These are phyloP conservation scores for Epichloe coenophiala DNA, from an alignment of 2,329 filamentous ascomycete species.

Conservation along the genomic window DNA sequence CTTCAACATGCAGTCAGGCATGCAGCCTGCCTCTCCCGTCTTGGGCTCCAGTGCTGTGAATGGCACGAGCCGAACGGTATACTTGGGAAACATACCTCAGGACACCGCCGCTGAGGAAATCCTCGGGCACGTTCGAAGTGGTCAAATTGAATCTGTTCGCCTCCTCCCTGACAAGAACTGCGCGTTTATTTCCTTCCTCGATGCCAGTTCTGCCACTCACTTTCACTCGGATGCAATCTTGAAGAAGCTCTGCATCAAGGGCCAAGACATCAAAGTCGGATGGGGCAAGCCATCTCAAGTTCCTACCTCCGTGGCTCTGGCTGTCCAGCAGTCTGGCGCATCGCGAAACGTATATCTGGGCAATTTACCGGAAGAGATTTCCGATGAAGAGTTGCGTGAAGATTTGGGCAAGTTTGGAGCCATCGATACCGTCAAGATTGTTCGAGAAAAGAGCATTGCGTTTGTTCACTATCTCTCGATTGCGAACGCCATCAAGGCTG, in stretches of 20 bases:
- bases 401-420: constrained; percentile 95
- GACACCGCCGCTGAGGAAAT: constrained; percentile 97
- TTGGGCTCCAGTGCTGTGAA: constrained; percentile 70
- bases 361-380: constrained; percentile 79
- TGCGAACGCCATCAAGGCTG: constrained; percentile 95
- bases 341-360: constrained; percentile 96
- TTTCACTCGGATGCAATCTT: constrained; percentile 99
- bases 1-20: constrained; percentile 45
- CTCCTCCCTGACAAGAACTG: constrained; percentile 98
- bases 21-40: constrained; percentile 60
- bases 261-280: constrained; percentile 98
- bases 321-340: constrained; percentile 92
- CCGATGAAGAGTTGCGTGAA: constrained; percentile 84
- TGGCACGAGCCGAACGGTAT: constrained; percentile 90
- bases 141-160: constrained; percentile 97
- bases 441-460: constrained; percentile 93
- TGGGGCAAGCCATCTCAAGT: constrained; percentile 99
- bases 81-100: constrained; percentile 94
- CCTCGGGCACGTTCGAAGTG: constrained; percentile 86
- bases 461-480: constrained; percentile 98
- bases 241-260: constrained; percentile 98
- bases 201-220: constrained; percentile 93
- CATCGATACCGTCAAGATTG: constrained; percentile 95
- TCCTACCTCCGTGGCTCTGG: constrained; percentile 90
- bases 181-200: constrained; percentile 97